Evolutionary conservation across 1,284 basidiomycete species (phyloP).

Genomic region (Schizophyllum commune): DNA sequence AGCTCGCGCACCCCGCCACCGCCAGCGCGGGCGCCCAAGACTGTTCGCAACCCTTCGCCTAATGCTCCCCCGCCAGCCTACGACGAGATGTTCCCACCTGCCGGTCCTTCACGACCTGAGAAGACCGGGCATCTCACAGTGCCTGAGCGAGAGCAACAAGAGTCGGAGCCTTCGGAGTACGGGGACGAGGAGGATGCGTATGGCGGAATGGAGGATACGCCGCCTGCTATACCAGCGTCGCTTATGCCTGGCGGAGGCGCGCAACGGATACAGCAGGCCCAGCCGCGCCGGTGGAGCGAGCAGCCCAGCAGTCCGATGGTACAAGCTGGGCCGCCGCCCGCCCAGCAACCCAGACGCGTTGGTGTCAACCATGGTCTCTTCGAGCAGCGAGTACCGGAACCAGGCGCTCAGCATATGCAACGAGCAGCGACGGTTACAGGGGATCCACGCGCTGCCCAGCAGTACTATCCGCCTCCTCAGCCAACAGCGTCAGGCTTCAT

Average conservation of each 20-base stretch:
- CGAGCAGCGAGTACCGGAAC: neutral
- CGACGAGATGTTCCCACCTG: neutral
- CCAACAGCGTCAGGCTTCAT: neutral
- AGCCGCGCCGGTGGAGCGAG: neutral
- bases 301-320: neutral
- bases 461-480: neutral
- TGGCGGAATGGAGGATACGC: neutral
- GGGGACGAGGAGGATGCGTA: constrained; percentile 5
- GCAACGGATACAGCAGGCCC: neutral
- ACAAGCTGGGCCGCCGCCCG: neutral
- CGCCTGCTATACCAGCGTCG: neutral
- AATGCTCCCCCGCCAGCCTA: neutral
- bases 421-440: neutral
- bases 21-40: neutral
- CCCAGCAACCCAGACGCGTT: neutral
- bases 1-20: neutral
- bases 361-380: neutral
- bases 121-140: neutral
- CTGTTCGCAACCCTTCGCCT: neutral
- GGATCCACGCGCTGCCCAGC: neutral
- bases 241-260: neutral
- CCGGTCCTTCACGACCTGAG: neutral
- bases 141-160: neutral
- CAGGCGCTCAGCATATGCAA: neutral
- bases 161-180: neutral